Evolutionary conservation across 1,284 basidiomycete species (phyloP).

Genomic region (Ustilago curta): DNA sequence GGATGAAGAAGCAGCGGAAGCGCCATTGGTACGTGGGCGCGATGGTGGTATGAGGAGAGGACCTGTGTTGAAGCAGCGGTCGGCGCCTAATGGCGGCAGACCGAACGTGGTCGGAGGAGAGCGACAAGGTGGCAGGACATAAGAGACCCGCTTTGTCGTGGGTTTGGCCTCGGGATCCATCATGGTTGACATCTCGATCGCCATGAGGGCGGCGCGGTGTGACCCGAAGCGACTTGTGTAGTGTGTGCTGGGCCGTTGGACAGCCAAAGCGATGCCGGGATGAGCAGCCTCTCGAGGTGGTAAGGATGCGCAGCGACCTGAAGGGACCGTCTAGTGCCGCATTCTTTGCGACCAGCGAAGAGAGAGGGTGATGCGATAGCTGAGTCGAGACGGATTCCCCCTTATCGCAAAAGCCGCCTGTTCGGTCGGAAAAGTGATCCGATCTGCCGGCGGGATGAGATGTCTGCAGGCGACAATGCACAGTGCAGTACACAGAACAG

Average conservation of each 20-base stretch:
- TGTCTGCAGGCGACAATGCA: not conserved
- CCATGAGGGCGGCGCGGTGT: conserved; percentile 11
- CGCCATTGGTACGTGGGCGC: not conserved
- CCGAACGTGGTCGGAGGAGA: conserved; percentile 49
- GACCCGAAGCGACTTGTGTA: not conserved
- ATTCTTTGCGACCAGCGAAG: not conserved
- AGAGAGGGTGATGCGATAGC: not conserved
- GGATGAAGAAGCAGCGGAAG: conserved; percentile 13
- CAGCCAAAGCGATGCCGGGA: not conserved
- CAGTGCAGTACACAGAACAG: too few species aligned
- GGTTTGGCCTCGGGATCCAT: conserved; percentile 31
- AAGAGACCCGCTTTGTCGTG: conserved; percentile 53
- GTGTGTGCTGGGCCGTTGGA: not conserved
- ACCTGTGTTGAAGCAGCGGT: conserved; percentile 31
- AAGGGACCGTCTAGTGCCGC: not conserved
- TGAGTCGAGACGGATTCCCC: not conserved
- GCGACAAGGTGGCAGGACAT: conserved; percentile 49
- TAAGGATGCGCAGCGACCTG: not conserved
- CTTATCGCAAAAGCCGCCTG: not conserved
- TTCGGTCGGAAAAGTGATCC: not conserved
- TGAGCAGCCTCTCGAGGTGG: not conserved
- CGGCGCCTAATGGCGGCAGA: conserved; percentile 45
- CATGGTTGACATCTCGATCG: conserved; percentile 21
- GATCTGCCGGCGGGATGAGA: not conserved
- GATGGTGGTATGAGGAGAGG: conserved; percentile 34